A percentile compares a stretch with the other conserved stretches of the same genome.
phyloP scores from a whole-genome alignment of 1,139 yeast species.

The Geotrichum citri-aurantii region DNA sequence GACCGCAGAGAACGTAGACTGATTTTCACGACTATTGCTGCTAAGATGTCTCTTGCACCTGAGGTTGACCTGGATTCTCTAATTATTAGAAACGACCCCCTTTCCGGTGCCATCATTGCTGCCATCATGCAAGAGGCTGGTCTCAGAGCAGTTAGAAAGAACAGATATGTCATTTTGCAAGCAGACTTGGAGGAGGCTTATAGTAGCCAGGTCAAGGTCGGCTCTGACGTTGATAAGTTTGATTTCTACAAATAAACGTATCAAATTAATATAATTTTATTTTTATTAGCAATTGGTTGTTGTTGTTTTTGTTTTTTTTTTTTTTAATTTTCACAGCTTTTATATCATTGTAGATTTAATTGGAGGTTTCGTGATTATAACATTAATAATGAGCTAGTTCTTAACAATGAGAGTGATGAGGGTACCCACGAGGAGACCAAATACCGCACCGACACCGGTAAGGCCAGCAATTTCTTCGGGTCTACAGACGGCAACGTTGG shows the following conservation, averaged over 20 bases:
- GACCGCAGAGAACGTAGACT: constrained; percentile 97
- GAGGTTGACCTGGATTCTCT: constrained; percentile 94
- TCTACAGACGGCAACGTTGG: constrained; percentile 7
- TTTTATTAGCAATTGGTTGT: neutral
- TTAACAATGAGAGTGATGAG: constrained; percentile 11
- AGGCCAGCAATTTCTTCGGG: constrained; percentile 17
- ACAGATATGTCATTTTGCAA: constrained; percentile 92
- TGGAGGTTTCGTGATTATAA: neutral
- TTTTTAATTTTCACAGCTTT: no score
- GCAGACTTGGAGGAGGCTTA: constrained; percentile 97
- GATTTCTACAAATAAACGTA: constrained; percentile 77
- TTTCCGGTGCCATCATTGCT: constrained; percentile 96
- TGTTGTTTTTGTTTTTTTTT: neutral
- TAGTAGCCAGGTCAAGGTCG: constrained; percentile 91
- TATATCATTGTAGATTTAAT: neutral
- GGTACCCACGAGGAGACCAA: constrained; percentile 17
- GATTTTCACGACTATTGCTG: constrained; percentile 93
- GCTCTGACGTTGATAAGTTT: constrained; percentile 92
- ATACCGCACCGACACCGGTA: constrained; percentile 17
- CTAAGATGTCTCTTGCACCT: constrained; percentile 96
- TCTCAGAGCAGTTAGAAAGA: constrained; percentile 93
- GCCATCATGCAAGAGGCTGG: constrained; percentile 99
- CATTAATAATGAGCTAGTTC: constrained; percentile 6
- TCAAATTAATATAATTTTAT: neutral
- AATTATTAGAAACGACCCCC: constrained; percentile 91